Conservation (phyloP, 768 basidiomycete species). For the Suillus cothurnatus region DNA sequence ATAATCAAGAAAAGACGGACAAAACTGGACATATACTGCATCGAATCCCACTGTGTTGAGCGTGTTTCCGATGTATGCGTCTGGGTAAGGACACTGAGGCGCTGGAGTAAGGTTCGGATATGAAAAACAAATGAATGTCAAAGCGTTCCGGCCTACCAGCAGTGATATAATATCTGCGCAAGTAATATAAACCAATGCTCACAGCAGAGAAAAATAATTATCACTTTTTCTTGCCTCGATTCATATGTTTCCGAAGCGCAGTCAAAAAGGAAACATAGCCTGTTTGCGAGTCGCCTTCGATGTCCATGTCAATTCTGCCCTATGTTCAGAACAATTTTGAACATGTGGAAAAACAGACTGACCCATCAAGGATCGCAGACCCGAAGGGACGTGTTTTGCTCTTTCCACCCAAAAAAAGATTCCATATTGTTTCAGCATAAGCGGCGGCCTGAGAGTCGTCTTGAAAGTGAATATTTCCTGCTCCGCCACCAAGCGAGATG, state of each 20-base stretch:
- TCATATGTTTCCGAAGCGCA: slow-evolving; percentile 28
- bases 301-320: slow-evolving; percentile 45
- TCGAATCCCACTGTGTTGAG: slow-evolving; percentile 48
- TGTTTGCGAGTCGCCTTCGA: slow-evolving; percentile 43
- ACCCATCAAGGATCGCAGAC: slow-evolving; percentile 73
- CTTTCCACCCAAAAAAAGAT: slow-evolving; percentile 64
- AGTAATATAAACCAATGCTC: slow-evolving; percentile 9
- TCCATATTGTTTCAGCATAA: slow-evolving; percentile 72
- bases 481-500: slow-evolving; percentile 60
- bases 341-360: slow-evolving; percentile 8
- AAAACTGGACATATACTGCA: slow-evolving; percentile 55
- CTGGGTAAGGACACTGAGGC: slow-evolving; percentile 51
- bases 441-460: slow-evolving; percentile 56
- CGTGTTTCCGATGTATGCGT: slow-evolving; percentile 44
- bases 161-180: slow-evolving; percentile 44
- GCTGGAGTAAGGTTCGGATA: slow-evolving; percentile 20
- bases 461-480: slow-evolving; percentile 60
- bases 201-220: slow-evolving; percentile 1
- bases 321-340: not conserved
- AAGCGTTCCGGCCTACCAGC: slow-evolving; percentile 30
- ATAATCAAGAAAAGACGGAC: slow-evolving; percentile 18
- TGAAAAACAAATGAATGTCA: not conserved
- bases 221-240: slow-evolving; percentile 29
- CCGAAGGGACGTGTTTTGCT: slow-evolving; percentile 71
- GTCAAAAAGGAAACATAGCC: slow-evolving; percentile 34